Conservation (phyloP, 139 green algal species). For the Tetradesmus obliquus region DNA sequence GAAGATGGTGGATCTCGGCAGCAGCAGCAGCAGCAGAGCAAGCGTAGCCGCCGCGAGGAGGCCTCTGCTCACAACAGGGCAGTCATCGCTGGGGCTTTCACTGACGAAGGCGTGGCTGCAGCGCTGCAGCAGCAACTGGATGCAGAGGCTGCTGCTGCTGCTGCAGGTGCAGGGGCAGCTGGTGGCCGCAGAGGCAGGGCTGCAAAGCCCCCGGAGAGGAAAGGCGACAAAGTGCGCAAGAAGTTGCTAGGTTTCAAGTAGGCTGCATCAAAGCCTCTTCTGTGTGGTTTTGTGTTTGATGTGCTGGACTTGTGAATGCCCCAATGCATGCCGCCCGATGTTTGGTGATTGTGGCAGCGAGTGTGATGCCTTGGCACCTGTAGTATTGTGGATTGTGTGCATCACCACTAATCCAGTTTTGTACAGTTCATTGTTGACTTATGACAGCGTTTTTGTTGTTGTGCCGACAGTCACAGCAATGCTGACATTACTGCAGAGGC, state of each 20-base stretch:
- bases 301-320: no score
- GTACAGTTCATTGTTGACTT: no score
- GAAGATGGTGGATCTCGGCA: neutral
- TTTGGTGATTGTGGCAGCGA: no score
- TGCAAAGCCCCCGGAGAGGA: neutral
- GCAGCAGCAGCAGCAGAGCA: neutral
- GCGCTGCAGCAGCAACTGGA: constrained; percentile 36
- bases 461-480: no score
- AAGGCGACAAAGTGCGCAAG: constrained; percentile 35
- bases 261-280: neutral
- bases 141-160: neutral
- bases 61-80: constrained; percentile 35
- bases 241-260: constrained; percentile 6
- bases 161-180: neutral
- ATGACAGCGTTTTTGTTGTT: no score
- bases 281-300: no score
- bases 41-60: neutral
- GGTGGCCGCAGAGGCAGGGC: neutral
- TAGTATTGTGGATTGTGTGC: no score
- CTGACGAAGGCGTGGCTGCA: constrained; percentile 10
- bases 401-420: no score
- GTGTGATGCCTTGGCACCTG: no score
- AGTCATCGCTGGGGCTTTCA: neutral
- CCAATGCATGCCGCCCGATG: no score
- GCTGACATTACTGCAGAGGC: no score